Evolutionary conservation across 2,329 filamentous ascomycete genomes (phyloP).

Genomic region (Aspergillus viridinutans): DNA sequence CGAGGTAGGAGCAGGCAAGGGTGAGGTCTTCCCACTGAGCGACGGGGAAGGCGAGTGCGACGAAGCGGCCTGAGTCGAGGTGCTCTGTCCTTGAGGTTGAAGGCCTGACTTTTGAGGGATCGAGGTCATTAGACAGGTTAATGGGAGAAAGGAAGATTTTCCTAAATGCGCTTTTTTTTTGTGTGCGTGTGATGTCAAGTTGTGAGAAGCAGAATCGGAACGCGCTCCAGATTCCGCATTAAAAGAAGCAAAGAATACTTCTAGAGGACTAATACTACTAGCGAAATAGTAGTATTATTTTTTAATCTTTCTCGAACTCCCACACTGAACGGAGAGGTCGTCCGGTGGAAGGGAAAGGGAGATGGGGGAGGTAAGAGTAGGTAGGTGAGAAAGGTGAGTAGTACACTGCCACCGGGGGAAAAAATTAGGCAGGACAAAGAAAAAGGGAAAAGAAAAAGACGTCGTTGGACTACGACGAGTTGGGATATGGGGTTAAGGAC

Average conservation of each 20-base stretch:
- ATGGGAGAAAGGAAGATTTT: conserved; percentile 7
- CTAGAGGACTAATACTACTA: conserved; percentile 16
- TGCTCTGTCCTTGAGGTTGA: conserved; percentile 47
- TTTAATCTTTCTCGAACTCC: conserved; percentile 1
- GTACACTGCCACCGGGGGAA: background rate
- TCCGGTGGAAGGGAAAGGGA: conserved; percentile 4
- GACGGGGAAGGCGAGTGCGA: conserved; percentile 44
- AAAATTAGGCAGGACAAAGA: background rate
- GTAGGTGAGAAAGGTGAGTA: background rate
- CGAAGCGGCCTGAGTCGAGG: conserved; percentile 47
- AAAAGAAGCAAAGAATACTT: conserved; percentile 14
- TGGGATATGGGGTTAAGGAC: background rate
- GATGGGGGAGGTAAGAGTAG: background rate
- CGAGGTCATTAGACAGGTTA: conserved; percentile 58
- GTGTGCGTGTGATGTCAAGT: conserved; percentile 13
- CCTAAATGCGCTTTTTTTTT: conserved; percentile 3
- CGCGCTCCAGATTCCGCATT: conserved; percentile 20
- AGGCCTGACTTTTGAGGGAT: conserved; percentile 46
- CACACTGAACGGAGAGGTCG: conserved; percentile 1
- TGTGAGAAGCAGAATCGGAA: conserved; percentile 13
- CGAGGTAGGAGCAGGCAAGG: conserved; percentile 50
- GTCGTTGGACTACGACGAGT: background rate
- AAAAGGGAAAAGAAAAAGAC: background rate
- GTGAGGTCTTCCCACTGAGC: conserved; percentile 49
- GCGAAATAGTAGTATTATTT: conserved; percentile 2